Evolutionary conservation across 1,284 basidiomycete genomes (phyloP).

Genomic region (Apiotrichum akiyoshidainum): DNA sequence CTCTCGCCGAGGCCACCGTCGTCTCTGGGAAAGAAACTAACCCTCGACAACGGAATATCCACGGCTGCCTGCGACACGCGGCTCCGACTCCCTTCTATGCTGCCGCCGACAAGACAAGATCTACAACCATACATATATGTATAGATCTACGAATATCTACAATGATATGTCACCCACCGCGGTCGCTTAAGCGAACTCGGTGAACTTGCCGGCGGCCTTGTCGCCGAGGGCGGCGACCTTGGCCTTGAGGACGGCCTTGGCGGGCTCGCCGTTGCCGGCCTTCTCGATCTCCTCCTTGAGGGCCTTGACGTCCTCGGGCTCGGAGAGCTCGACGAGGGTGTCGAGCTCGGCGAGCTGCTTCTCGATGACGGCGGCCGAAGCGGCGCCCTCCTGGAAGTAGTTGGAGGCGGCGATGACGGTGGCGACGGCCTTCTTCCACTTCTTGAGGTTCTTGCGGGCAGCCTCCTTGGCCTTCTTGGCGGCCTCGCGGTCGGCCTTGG

Average conservation of each 20-base stretch:
- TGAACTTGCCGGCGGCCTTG: slow-evolving; percentile 53
- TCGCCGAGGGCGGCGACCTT: slow-evolving; percentile 38
- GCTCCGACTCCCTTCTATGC: no score
- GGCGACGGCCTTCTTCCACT: slow-evolving; percentile 55
- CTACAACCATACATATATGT: not conserved
- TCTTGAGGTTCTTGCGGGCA: slow-evolving; percentile 56
- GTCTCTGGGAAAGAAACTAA: no score
- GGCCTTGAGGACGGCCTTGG: slow-evolving; percentile 45
- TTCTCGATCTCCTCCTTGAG: slow-evolving; percentile 56
- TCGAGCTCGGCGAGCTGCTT: slow-evolving; percentile 58
- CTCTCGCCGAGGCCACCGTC: no score
- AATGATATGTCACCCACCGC: no score
- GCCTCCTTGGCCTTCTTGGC: slow-evolving; percentile 90
- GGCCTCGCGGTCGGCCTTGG: slow-evolving; percentile 65
- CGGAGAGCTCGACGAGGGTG: slow-evolving; percentile 53
- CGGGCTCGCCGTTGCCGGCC: slow-evolving; percentile 50
- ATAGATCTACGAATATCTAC: not conserved
- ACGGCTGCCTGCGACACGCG: no score
- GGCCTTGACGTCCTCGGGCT: slow-evolving; percentile 56
- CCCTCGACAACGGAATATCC: no score
- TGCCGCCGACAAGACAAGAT: not conserved
- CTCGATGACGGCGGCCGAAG: slow-evolving; percentile 54
- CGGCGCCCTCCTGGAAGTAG: slow-evolving; percentile 57
- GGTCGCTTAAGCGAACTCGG: slow-evolving; percentile 53
- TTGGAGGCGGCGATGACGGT: slow-evolving; percentile 56